Conservation (phyloP, 768 basidiomycete genomes). For the Coprinopsis strossmayeri region DNA sequence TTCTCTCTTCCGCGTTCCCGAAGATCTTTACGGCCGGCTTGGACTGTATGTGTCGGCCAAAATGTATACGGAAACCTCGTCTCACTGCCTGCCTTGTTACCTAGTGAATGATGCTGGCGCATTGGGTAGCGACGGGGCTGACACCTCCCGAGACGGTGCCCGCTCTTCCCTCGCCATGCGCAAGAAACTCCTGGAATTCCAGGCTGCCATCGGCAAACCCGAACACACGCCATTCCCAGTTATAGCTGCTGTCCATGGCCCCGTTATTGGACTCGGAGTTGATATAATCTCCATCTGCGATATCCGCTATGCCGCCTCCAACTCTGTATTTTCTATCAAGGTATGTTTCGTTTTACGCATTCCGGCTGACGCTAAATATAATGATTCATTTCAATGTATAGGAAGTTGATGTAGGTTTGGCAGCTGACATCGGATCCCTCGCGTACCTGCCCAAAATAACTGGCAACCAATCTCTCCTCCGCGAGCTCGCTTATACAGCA, state of each 20-base stretch:
- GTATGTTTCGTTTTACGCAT: constrained; percentile 27
- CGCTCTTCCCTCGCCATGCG: constrained; percentile 45
- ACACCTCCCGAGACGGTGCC: constrained; percentile 37
- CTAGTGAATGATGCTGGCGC: constrained; percentile 26
- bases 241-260: constrained; percentile 75
- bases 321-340: constrained; percentile 66
- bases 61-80: not conserved
- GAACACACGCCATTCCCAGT: constrained; percentile 72
- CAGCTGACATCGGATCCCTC: constrained; percentile 84
- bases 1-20: constrained; percentile 63
- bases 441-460: constrained; percentile 74
- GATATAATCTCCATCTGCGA: constrained; percentile 76
- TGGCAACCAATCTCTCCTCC: constrained; percentile 64
- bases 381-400: too few species aligned
- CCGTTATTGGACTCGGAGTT: constrained; percentile 68
- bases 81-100: not conserved
- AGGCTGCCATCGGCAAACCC: constrained; percentile 62
- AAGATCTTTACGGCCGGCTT: constrained; percentile 82
- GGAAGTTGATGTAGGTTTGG: constrained; percentile 86
- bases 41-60: constrained; percentile 57
- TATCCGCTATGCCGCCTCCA: constrained; percentile 63
- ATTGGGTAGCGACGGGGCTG: constrained; percentile 17
- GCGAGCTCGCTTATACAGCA: constrained; percentile 74
- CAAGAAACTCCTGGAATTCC: constrained; percentile 50
- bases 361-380: too few species aligned